Evolutionary conservation across 345 rosid genomes (phyloP).

Genomic region (Alliaria petiolata): DNA sequence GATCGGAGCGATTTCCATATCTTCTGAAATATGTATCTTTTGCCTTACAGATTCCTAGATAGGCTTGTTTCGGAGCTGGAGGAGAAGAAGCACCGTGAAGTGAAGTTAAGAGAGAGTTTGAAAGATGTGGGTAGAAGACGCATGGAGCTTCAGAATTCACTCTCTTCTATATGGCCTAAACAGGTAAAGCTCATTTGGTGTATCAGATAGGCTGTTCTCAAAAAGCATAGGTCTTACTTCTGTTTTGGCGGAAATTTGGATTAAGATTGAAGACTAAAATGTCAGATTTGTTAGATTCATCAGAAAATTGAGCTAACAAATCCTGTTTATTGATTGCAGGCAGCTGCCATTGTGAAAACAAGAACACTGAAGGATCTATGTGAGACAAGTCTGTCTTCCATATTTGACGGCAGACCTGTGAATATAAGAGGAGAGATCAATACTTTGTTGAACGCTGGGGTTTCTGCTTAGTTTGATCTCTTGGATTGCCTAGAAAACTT

Average conservation of each 20-base stretch:
- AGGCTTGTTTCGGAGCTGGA: slow-evolving; percentile 77
- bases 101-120: slow-evolving; percentile 73
- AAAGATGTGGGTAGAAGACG: slow-evolving; percentile 75
- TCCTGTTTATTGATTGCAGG: slow-evolving; percentile 44
- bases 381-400: slow-evolving; percentile 78
- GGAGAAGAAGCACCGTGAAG: slow-evolving; percentile 83
- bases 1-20: neutral
- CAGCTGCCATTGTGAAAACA: slow-evolving; percentile 73
- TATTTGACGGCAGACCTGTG: slow-evolving; percentile 96
- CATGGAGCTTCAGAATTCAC: slow-evolving; percentile 89
- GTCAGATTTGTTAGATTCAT: too few relatives aligned
- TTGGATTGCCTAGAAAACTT: slow-evolving; percentile 3
- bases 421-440: slow-evolving; percentile 94
- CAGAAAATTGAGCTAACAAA: slow-evolving; percentile 5
- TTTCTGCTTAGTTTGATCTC: slow-evolving; percentile 38
- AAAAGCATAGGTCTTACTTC: neutral
- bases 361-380: slow-evolving; percentile 86
- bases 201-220: neutral
- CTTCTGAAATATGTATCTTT: slow-evolving; percentile 14
- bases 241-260: too few relatives aligned
- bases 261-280: neutral
- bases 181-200: slow-evolving; percentile 46
- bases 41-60: slow-evolving; percentile 65
- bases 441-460: slow-evolving; percentile 67
- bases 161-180: slow-evolving; percentile 92